Evolutionary conservation across 805 yeast genomes (phyloP).

Genomic region (Saccharomycopsis schoenii): DNA sequence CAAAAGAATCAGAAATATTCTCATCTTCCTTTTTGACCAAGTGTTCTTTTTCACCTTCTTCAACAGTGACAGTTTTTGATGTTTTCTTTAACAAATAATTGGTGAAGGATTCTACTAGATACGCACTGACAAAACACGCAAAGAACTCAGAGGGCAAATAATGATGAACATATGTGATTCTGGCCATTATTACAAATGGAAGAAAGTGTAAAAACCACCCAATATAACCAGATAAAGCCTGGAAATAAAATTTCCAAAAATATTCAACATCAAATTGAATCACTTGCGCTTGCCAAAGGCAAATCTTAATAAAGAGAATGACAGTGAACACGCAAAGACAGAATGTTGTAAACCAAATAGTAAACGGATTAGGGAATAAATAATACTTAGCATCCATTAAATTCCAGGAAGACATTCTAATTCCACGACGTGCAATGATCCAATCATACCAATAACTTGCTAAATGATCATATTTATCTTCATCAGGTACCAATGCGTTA

Average conservation of each 20-base stretch:
- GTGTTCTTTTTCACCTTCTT: constrained; percentile 2
- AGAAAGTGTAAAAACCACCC: constrained; percentile 86
- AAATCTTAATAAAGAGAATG: constrained; percentile 22
- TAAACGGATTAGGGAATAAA: constrained; percentile 55
- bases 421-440: constrained; percentile 61
- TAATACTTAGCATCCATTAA: constrained; percentile 45
- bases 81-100: not conserved
- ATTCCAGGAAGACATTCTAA: constrained; percentile 73
- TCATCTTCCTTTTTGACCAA: not conserved
- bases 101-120: constrained; percentile 33
- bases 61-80: not conserved
- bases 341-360: constrained; percentile 51
- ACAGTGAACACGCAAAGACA: constrained; percentile 32
- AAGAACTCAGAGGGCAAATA: constrained; percentile 92
- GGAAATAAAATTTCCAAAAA: constrained; percentile 38
- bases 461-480: constrained; percentile 57
- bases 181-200: constrained; percentile 88
- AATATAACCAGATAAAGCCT: constrained; percentile 75
- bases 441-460: constrained; percentile 80
- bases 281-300: constrained; percentile 64
- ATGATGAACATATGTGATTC: constrained; percentile 95
- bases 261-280: constrained; percentile 33
- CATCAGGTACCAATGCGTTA: constrained; percentile 72
- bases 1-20: not conserved
- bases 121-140: constrained; percentile 72